phyloP scores from a whole-genome alignment of 1,284 basidiomycete species.

The Bjerkandera adusta region DNA sequence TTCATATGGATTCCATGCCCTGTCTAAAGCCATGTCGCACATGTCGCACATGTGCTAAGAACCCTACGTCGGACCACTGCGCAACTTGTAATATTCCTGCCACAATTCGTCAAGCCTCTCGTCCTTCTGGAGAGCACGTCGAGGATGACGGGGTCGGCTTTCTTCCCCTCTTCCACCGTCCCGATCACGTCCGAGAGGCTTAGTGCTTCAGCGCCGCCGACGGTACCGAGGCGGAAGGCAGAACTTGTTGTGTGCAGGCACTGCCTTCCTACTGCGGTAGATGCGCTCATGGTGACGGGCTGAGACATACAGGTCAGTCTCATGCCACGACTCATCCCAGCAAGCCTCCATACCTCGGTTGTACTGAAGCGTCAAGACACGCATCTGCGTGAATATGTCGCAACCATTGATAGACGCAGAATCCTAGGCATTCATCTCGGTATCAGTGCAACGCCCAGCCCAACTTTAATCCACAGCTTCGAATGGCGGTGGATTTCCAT shows the following conservation, averaged over 20 bases:
- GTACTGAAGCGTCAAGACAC: constrained; percentile 29
- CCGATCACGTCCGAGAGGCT: constrained; percentile 28
- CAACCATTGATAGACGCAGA: constrained; percentile 29
- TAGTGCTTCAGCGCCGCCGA: constrained; percentile 33
- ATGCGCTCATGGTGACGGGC: constrained; percentile 27
- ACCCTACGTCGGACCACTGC: no score
- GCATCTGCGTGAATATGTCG: constrained; percentile 35
- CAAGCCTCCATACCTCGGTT: constrained; percentile 26
- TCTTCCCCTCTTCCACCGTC: constrained; percentile 33
- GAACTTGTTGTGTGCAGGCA: constrained; percentile 27
- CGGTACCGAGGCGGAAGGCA: constrained; percentile 32
- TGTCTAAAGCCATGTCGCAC: no score
- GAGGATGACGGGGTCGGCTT: constrained; percentile 32
- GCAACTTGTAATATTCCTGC: no score
- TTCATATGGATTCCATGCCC: no score
- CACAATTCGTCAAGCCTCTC: background rate
- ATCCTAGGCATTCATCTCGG: constrained; percentile 20
- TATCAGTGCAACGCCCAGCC: constrained; percentile 29
- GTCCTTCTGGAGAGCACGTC: constrained; percentile 29
- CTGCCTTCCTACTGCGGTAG: constrained; percentile 16
- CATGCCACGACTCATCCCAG: no score
- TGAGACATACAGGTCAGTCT: background rate
- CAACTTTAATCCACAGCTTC: constrained; percentile 33
- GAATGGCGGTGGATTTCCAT: constrained; percentile 30
- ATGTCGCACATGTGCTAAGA: no score